Evolutionary conservation across 305 asterid genomes (phyloP).

Genomic region (Fraxinus ornus): DNA sequence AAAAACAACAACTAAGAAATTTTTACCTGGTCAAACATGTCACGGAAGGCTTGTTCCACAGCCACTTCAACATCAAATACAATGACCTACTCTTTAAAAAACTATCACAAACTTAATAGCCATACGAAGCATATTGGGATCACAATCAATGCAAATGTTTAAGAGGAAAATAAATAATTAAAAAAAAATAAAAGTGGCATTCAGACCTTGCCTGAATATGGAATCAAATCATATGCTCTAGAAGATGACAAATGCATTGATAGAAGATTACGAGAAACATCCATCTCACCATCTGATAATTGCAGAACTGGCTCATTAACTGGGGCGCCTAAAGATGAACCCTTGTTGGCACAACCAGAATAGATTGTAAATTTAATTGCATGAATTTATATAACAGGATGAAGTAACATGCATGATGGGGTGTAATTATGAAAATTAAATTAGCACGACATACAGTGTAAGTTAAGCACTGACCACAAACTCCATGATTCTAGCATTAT

Average conservation of each 20-base stretch:
- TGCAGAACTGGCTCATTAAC: conserved; percentile 27
- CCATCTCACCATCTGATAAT: conserved; percentile 36
- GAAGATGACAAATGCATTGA: conserved; percentile 51
- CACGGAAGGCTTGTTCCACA: conserved; percentile 58
- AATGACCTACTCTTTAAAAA: conserved; percentile 37
- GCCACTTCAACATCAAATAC: conserved; percentile 51
- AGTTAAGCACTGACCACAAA: conserved; percentile 34
- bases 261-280: conserved; percentile 44
- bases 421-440: not conserved
- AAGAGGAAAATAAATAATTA: not conserved
- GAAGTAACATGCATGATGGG: not conserved
- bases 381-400: not conserved
- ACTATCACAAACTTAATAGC: conserved; percentile 9
- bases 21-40: conserved; percentile 55
- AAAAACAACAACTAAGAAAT: conserved; percentile 7
- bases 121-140: not conserved
- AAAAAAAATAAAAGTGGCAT: conserved; percentile 23
- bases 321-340: conserved; percentile 36
- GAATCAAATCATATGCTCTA: conserved; percentile 55
- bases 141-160: conserved; percentile 4
- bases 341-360: conserved; percentile 37
- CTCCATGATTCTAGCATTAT: conserved; percentile 10
- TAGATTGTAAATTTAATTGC: not conserved
- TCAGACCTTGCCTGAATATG: conserved; percentile 74
- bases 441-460: not conserved